Base-by-base conservation (phyloP, 163 green algal species). In the Scenedesmus sp. region DNA sequence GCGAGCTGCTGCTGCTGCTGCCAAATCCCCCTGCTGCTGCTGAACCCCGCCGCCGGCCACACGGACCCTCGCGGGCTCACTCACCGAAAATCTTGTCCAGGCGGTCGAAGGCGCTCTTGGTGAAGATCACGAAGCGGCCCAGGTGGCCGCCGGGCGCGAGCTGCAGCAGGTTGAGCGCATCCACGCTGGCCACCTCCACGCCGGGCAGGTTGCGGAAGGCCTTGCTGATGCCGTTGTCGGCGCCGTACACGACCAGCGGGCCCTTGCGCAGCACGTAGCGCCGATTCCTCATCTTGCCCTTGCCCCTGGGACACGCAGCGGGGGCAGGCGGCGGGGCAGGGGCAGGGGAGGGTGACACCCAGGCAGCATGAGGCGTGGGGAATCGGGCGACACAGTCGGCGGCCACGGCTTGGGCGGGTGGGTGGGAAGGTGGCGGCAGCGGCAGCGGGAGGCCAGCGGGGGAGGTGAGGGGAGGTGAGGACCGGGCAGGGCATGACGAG, bases 71-170 rank as follows among this genome's bases (percentile, higher is more conserved):
- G n/a, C 10, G 33, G 0, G 16, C 4, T 4, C 46, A 22, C 93
- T 90, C 86, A 96, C 97, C 97, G 86, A 98, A 99, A 85, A 99
- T 94, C 37, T 87, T 91, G 94, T 99, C 98, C 87, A 99, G 96
- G 93, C 96, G 95, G 88, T 98, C 97, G 85, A 99, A 99, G 24
- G 98, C 98, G 68, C 91, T 95, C 95, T 99, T 98, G 88, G 98
- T 99, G 98, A 98, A 99, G 91, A 99, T 97, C 94, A 97, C 97
- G 94, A 99, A 99, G 82, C 98, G 96, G 81, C 98, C 98, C 86
- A 99, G 81, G 95, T 99, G 98, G 53, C 98, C 98, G 87, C 98
- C 98, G 33, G 98, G 98, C 2, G 98, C 98, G 78, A 99, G 96
- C 96, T 99, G 96, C 91, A 99, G 96, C 91, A 99, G 94, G 96